Base-by-base conservation (phyloP, 352 stramenopile genomes). In the Phytophthora agathidicida region DNA sequence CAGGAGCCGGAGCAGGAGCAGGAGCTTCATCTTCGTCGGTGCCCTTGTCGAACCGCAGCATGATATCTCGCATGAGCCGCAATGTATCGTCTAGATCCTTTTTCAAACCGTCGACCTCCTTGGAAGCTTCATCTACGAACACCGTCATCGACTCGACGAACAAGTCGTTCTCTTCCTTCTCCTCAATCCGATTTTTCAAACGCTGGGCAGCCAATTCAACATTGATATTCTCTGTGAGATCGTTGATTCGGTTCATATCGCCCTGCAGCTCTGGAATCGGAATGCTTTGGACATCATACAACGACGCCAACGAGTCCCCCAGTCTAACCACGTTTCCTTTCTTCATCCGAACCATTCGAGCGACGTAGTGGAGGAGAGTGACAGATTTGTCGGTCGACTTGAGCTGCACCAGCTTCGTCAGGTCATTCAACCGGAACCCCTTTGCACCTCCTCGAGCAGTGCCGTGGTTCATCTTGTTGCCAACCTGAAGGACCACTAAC, bases 401-500 rank as follows among this genome's bases (percentile, higher is more conserved):
- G 11, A 92, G 67, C 36, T 94, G 85, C 19, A 56, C 68, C 23
- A 94, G 52, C 51, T 94, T 93, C 0, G 69, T 75, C 2, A 94
- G 58, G 42, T 93, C 82, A 27, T 57, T 67, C 13, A 94, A 46
- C 0, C 76, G 73, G 44, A 94, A 94, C 0, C 83, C 85, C 17
- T 88, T 89, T n/a, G 85, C 85, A 23, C 68, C 66, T n/a, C 77
- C 83, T 6, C 80, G 70, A 39, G 75, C 68, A 11, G 77, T 93
- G n/a, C 72, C 78, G 7, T 88, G 66, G 58, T 96, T 96, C 77
- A 96, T 91, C 41, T 90, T 89, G 63, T 96, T 96, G 0, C 87
- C 87, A 19, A 96, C 75, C 32, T 93, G 82, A 2, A 96, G 57
- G 5, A 96, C 73, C 7, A 91, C 62, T 11, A 86, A 45, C 9